These are phyloP conservation scores for Oryza glumipatula DNA, from an alignment of 176 grass and related monocot genomes.

Conservation along the genomic window DNA sequence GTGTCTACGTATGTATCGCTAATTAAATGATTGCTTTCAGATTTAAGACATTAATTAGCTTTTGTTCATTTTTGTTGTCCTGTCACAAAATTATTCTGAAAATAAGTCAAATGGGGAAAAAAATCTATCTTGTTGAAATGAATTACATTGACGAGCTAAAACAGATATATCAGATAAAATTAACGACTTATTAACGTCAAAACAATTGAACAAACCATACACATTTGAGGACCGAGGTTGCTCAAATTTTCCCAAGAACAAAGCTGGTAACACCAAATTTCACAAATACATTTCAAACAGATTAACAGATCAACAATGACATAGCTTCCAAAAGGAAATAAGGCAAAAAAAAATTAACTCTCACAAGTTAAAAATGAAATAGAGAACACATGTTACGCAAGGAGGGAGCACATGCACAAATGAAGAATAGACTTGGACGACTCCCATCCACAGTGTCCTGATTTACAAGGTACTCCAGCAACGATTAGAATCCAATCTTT, in stretches of 20 bases:
- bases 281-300: background rate
- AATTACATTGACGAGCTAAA: background rate
- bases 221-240: background rate
- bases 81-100: background rate
- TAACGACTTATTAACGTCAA: background rate
- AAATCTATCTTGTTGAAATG: background rate
- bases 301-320: background rate
- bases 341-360: too few species aligned
- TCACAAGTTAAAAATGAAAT: too few species aligned
- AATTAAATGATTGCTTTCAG: background rate
- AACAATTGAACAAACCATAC: background rate
- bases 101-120: background rate
- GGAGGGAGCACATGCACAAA: background rate
- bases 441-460: background rate
- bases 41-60: background rate
- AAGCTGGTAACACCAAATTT: background rate
- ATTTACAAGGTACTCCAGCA: background rate
- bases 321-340: background rate
- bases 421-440: background rate
- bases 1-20: background rate
- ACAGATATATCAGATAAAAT: background rate
- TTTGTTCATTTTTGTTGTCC: background rate
- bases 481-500: slow-evolving; percentile 15
- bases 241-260: background rate
- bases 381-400: background rate